phyloP scores from a whole-genome alignment of 1,139 yeast species.

The Kluyveromyces sp. region DNA sequence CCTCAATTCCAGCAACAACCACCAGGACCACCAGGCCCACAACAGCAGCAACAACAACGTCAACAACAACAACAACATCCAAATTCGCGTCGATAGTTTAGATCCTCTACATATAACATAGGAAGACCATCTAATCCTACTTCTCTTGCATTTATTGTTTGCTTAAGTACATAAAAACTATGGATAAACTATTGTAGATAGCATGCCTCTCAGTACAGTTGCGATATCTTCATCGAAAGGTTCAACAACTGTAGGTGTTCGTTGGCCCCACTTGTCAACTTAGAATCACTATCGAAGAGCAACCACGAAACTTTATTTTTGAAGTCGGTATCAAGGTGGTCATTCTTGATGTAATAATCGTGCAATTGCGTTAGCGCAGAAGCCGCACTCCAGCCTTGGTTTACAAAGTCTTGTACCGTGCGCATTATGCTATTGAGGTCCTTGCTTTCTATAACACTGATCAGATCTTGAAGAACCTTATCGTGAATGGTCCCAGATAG shows the following conservation, averaged over 20 bases:
- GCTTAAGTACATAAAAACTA: not conserved
- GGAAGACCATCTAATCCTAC: not conserved
- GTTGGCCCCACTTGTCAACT: conserved; percentile 78
- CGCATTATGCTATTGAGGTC: conserved; percentile 37
- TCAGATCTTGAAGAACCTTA: conserved; percentile 39
- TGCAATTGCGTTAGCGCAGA: conserved; percentile 77
- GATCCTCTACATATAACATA: too few relatives aligned
- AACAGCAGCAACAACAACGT: conserved; percentile 5
- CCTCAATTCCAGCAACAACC: conserved; percentile 15
- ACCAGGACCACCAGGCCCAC: conserved; percentile 9
- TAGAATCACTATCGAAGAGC: conserved; percentile 68
- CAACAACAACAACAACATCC: conserved; percentile 1
- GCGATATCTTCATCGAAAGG: conserved; percentile 52
- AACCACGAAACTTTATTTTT: conserved; percentile 60
- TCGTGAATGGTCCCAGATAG: conserved; percentile 81
- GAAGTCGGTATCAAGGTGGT: conserved; percentile 42
- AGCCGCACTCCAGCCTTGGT: conserved; percentile 83
- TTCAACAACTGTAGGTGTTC: conserved; percentile 81
- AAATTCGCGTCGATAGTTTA: not conserved
- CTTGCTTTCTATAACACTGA: conserved; percentile 33
- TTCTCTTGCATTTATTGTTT: conserved; percentile 4
- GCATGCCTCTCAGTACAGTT: conserved; percentile 12
- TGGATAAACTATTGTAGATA: not conserved
- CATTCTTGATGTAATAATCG: conserved; percentile 57
- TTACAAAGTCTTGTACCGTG: conserved; percentile 47